Base-by-base conservation (phyloP, 2,329 filamentous ascomycete species). In the Penicillium janthinellum region DNA sequence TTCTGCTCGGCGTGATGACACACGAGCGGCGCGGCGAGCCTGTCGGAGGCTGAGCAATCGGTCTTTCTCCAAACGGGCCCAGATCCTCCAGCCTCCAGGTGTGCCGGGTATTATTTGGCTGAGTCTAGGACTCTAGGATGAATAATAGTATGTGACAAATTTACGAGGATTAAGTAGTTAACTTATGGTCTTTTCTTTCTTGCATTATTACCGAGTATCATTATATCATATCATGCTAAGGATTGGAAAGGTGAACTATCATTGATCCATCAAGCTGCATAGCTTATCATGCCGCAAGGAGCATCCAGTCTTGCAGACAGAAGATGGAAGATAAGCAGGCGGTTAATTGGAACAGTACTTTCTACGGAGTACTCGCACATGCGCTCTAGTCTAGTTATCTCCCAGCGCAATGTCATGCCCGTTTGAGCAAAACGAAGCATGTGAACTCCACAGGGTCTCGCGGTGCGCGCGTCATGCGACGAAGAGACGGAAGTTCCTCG, bases 1-100 rank as follows among this genome's bases (percentile, higher is more conserved):
- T 17, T 31, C n/a, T 12, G 25, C 37, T 61, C 62, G 64, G 62
- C 56, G 52, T 55, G 59, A 68, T 68, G 66, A 67, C 66, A 68
- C 66, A 67, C 59, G 49, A 25, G 55, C 63, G 64, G 60, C 64
- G 64, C 22, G 11, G n/a, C 34, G 52, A 47, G 57, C 64, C 64
- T 64, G 60, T 65, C 64, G 62, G 62, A 57, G 50, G n/a, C 35
- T 45, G 42, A 7, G 20, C 20, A 45, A 45, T 45, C 20, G 42
- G 12, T 11, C 25, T 14, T 28, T 28, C 42, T 45, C 42, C 22
- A 28, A 45, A 45, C 22, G 42, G 42, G 42, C 22, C 42, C 42
- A 42, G 17, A 42, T 12, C 20, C 20, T 20, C 20, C 20, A 20
- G 20, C 3, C 11, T 4, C 6, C 17, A n/a, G n/a, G n/a, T 25